A percentile compares a stretch with the other conserved stretches of the same genome.
Evolutionary conservation across 495 filamentous ascomycete genomes (phyloP).

Genomic region (Daldinia grandis): DNA sequence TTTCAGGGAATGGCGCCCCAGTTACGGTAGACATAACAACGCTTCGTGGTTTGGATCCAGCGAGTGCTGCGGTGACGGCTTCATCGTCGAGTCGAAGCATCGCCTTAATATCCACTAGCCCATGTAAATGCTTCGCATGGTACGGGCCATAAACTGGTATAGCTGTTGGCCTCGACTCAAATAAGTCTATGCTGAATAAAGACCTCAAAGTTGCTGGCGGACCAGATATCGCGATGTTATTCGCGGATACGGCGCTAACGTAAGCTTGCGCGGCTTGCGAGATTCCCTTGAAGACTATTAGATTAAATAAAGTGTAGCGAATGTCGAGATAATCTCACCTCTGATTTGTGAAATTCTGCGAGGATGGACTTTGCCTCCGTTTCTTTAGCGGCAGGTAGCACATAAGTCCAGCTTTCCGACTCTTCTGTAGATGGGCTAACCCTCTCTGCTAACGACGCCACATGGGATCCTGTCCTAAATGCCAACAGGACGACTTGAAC

Average conservation of each 20-base stretch:
- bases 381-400: slow-evolving; percentile 56
- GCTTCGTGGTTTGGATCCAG: slow-evolving; percentile 58
- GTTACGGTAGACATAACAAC: slow-evolving; percentile 67
- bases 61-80: slow-evolving; percentile 50
- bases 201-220: slow-evolving; percentile 69
- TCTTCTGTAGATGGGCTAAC: slow-evolving; percentile 58
- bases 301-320: background rate
- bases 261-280: slow-evolving; percentile 71
- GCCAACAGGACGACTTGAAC: slow-evolving; percentile 76
- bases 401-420: slow-evolving; percentile 65
- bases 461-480: slow-evolving; percentile 73
- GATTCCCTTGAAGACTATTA: slow-evolving; percentile 56
- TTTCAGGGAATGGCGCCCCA: slow-evolving; percentile 56
- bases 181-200: slow-evolving; percentile 62
- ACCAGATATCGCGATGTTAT: slow-evolving; percentile 79
- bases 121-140: slow-evolving; percentile 79
- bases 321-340: slow-evolving; percentile 45
- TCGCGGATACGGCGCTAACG: slow-evolving; percentile 75
- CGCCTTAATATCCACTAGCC: slow-evolving; percentile 64
- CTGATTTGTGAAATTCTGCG: slow-evolving; percentile 59
- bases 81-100: slow-evolving; percentile 61
- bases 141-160: slow-evolving; percentile 82
- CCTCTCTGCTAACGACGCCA: slow-evolving; percentile 59
- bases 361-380: slow-evolving; percentile 57
- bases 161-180: slow-evolving; percentile 66